phyloP scores from a whole-genome alignment of 306 rosid genomes.

The Vicia faba region DNA sequence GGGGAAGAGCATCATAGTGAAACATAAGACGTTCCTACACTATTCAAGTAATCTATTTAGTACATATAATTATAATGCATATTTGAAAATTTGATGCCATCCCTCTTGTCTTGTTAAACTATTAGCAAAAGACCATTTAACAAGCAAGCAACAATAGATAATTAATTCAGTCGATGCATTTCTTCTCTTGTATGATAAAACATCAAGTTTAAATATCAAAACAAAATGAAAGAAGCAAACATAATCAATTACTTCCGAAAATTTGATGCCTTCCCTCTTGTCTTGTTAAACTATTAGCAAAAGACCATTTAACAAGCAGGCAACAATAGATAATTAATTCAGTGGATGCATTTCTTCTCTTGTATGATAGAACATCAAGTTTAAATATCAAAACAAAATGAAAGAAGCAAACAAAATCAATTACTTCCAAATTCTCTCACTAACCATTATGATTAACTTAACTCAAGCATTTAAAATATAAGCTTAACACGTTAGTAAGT shows the following conservation, averaged over 20 bases:
- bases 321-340: slow-evolving; percentile 32
- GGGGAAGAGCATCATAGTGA: slow-evolving; percentile 20
- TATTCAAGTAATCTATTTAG: slow-evolving; percentile 8
- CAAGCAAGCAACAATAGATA: slow-evolving; percentile 35
- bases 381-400: slow-evolving; percentile 15
- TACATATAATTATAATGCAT: slow-evolving; percentile 16
- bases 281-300: slow-evolving; percentile 25
- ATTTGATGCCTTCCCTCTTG: slow-evolving; percentile 4
- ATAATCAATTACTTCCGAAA: too few species aligned
- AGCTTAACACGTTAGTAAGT: too few species aligned
- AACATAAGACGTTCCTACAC: neutral
- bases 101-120: slow-evolving; percentile 13
- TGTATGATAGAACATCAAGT: neutral
- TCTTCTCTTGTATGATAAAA: slow-evolving; percentile 8
- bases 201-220: slow-evolving; percentile 9
- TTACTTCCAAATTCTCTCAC: neutral
- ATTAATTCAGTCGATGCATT: slow-evolving; percentile 15
- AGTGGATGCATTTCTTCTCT: slow-evolving; percentile 17
- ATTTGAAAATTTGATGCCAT: slow-evolving; percentile 18
- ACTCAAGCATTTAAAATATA: neutral
- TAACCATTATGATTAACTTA: slow-evolving; percentile 14
- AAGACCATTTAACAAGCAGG: slow-evolving; percentile 12
- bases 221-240: slow-evolving; percentile 22
- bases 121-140: slow-evolving; percentile 27
- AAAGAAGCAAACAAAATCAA: slow-evolving; percentile 12